Percentiles rank a stretch among this genome's conserved stretches.
Conservation (phyloP, 345 rosid genomes). For the Crucihimalaya himalaica region DNA sequence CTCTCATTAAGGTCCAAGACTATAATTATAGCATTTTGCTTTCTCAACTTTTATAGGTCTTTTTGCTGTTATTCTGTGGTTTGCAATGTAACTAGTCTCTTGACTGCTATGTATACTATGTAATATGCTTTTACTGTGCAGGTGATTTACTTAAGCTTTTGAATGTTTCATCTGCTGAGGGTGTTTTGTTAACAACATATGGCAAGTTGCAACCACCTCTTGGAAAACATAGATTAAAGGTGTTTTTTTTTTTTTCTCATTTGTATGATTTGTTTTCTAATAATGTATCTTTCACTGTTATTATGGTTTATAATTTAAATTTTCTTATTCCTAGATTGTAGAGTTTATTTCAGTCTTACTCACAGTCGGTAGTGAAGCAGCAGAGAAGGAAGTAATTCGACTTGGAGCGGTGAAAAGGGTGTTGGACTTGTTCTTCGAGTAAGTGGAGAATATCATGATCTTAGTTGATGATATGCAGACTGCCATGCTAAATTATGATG, state of each 20-base stretch:
- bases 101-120: slow-evolving; percentile 6
- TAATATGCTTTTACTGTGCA: slow-evolving; percentile 43
- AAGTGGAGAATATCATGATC: slow-evolving; percentile 44
- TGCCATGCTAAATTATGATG: slow-evolving; percentile 37
- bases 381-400: slow-evolving; percentile 79
- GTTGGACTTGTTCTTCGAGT: slow-evolving; percentile 83
- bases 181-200: slow-evolving; percentile 66
- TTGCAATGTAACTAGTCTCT: not conserved
- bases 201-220: slow-evolving; percentile 96
- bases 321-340: slow-evolving; percentile 61
- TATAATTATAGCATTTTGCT: slow-evolving; percentile 12
- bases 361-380: slow-evolving; percentile 76
- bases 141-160: slow-evolving; percentile 82
- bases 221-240: slow-evolving; percentile 92
- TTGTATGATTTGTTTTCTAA: not conserved
- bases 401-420: slow-evolving; percentile 71
- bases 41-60: not conserved
- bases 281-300: slow-evolving; percentile 3
- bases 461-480: slow-evolving; percentile 24
- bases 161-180: slow-evolving; percentile 66
- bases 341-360: slow-evolving; percentile 89
- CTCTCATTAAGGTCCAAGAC: not conserved
- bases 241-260: slow-evolving; percentile 26
- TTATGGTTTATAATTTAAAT: slow-evolving; percentile 14
- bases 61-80: slow-evolving; percentile 17